A percentile compares a stretch with the other conserved stretches of the same genome.
phyloP scores from a whole-genome alignment of 352 stramenopile species.

The Pythium guiyangense region DNA sequence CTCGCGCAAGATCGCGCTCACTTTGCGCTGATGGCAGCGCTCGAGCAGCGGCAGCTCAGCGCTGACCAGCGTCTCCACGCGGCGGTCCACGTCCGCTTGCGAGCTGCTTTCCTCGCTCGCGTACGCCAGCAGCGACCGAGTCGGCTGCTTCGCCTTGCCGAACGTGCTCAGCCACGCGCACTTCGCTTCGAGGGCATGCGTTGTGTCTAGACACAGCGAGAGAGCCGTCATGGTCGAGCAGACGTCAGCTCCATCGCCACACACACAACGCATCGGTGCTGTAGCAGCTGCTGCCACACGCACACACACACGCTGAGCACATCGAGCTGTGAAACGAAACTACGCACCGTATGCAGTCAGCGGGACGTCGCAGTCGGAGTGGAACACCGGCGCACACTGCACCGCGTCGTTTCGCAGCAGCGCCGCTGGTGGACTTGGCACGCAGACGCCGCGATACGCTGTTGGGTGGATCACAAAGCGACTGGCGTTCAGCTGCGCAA shows the following conservation, averaged over 20 bases:
- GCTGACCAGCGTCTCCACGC: no score
- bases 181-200: slow-evolving; percentile 17
- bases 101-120: no score
- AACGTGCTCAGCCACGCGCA: slow-evolving; percentile 30
- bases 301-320: neutral
- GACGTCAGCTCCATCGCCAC: no score
- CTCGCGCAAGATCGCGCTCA: no score
- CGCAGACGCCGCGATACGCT: slow-evolving; percentile 1
- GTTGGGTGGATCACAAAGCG: slow-evolving; percentile 6
- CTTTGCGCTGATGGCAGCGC: no score
- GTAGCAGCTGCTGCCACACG: neutral
- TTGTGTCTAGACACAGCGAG: slow-evolving; percentile 18
- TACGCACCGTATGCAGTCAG: slow-evolving; percentile 31
- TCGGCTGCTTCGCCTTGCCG: no score
- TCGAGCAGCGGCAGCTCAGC: no score
- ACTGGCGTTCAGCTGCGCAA: neutral
- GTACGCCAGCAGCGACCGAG: no score
- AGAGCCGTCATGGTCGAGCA: neutral
- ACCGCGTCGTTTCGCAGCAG: neutral
- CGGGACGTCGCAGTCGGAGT: no score
- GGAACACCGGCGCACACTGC: no score
- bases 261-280: neutral
- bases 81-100: no score
- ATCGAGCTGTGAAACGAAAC: slow-evolving; percentile 8
- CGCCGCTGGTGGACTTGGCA: neutral